phyloP scores from a whole-genome alignment of 1,284 basidiomycete species.

The Ustilago nuda region DNA sequence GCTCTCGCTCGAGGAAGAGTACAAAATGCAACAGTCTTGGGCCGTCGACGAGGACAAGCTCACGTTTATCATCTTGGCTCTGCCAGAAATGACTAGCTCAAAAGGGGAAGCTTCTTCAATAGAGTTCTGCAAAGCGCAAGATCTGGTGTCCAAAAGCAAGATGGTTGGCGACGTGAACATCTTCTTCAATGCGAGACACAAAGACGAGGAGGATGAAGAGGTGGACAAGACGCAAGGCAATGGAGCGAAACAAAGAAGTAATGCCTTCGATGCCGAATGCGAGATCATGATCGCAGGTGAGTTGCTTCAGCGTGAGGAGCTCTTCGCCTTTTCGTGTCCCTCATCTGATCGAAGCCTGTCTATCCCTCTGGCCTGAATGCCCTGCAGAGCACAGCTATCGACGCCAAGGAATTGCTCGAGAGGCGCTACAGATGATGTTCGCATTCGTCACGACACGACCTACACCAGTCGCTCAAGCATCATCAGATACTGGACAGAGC shows the following conservation, averaged over 20 bases:
- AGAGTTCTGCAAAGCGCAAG: conserved; percentile 13
- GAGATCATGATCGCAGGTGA: conserved; percentile 86
- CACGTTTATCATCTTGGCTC: conserved; percentile 85
- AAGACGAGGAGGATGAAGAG: conserved; percentile 66
- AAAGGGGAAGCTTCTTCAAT: neutral
- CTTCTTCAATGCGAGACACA: conserved; percentile 73
- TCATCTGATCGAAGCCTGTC: neutral
- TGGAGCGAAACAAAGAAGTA: neutral
- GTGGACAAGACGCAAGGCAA: neutral
- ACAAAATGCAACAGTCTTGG: conserved; percentile 93
- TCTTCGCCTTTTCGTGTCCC: neutral
- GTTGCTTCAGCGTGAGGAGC: neutral
- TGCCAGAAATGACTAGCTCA: neutral
- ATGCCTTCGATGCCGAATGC: conserved; percentile 74
- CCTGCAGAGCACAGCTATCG: conserved; percentile 73
- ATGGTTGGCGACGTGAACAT: conserved; percentile 96
- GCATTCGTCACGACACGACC: conserved; percentile 69
- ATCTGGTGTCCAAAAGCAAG: conserved; percentile 57
- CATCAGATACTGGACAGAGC: neutral
- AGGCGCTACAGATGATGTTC: conserved; percentile 67
- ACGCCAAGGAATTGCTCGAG: conserved; percentile 74
- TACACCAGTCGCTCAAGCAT: conserved; percentile 5
- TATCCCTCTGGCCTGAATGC: neutral
- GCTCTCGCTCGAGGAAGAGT: conserved; percentile 83
- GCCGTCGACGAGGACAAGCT: conserved; percentile 88